Evolutionary conservation across 1,139 yeast genomes (phyloP), one percentile per base, ranked within the genome.

Genomic region (Blastobotrys capitulatus): DNA sequence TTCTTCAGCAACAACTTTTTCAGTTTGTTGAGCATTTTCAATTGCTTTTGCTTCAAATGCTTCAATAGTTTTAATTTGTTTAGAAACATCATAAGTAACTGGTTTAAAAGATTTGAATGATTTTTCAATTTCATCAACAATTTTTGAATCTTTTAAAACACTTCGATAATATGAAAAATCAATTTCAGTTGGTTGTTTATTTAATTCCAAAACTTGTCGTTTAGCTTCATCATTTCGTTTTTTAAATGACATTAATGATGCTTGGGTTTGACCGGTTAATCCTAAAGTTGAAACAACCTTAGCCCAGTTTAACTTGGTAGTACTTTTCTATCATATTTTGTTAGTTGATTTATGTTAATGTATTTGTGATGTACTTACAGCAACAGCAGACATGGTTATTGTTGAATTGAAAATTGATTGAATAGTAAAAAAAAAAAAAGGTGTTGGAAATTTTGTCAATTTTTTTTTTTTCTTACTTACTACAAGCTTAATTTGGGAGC

Each of bases 141-240:
- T 82, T 61, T 80, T 78, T 63, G 78, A 74, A 81, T 94, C 92
- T 78, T 85, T 84, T 72, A 92, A 80, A 50, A 82, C 76, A 25
- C 83, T 73, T 67, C 83, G 85, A 82, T 90, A 92, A 72, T 82
- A 77, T 50, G 76, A 71, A 60, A 90, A 92, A 73, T 92, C 96
- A 56, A 92, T 88, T 41, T 75, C 76, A 54, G 87, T 77, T 56
- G 88, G 72, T 73, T 86, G 92, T 61, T 78, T 74, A 66, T 81
- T 76, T 63, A 90, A 78, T 56, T 82, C 82, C 61, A 77, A 73
- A 63, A 86, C 74, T 66, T 79, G 79, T 75, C 88, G 85, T 76
- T 89, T 85, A 62, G 98, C 97, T 70, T 92, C 98, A 65, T 92
- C 97, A 73, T 88, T 85, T 80, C 99, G 86, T 86, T 94, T 92